Conservation (phyloP, 1,284 basidiomycete genomes). For the Porogramme epimiltina region DNA sequence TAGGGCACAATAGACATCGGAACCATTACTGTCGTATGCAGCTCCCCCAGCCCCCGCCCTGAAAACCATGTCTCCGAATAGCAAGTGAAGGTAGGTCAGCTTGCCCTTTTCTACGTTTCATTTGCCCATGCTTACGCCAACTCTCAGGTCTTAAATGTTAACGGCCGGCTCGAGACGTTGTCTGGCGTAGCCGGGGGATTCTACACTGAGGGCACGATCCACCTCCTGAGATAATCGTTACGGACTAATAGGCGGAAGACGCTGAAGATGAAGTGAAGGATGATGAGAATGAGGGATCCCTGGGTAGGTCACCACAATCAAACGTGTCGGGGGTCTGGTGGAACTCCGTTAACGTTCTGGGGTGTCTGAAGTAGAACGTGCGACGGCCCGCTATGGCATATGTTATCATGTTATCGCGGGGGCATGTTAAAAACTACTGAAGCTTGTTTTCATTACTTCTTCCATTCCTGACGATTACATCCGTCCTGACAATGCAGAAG, state of each 20-base stretch:
- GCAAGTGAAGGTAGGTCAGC: constrained; percentile 61
- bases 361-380: too few species aligned
- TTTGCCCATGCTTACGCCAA: background rate
- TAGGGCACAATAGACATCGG: constrained; percentile 46
- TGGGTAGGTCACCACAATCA: constrained; percentile 39
- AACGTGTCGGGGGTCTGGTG: background rate
- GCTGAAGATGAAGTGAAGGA: constrained; percentile 30
- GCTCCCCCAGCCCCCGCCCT: constrained; percentile 59
- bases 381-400: too few species aligned
- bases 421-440: too few species aligned
- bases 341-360: too few species aligned
- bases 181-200: constrained; percentile 47
- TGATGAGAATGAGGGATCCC: constrained; percentile 31
- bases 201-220: constrained; percentile 44
- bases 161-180: constrained; percentile 45
- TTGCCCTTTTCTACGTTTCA: constrained; percentile 24
- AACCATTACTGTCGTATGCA: constrained; percentile 55
- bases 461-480: too few species aligned
- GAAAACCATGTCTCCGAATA: constrained; percentile 53
- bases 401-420: too few species aligned
- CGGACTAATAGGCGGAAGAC: constrained; percentile 35
- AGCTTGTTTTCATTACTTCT: too few species aligned
- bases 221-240: constrained; percentile 44
- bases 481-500: too few species aligned
- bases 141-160: constrained; percentile 41